Evolutionary conservation across 129 eudicot genomes (phyloP).

Genomic region (Tagetes erecta): DNA sequence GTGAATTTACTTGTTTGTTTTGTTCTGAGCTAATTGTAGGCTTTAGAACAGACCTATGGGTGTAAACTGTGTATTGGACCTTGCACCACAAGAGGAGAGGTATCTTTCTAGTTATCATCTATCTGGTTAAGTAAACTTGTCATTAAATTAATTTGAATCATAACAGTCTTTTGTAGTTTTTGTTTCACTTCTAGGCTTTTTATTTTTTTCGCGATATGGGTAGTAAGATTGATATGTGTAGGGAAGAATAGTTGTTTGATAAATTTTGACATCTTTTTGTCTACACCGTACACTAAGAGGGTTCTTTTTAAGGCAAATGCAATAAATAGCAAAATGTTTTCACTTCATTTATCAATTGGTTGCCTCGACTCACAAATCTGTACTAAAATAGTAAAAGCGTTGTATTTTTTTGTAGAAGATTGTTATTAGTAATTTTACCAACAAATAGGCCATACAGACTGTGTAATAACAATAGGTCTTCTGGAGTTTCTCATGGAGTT

Average conservation of each 20-base stretch:
- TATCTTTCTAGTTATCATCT: constrained; percentile 19
- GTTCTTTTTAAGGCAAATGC: neutral
- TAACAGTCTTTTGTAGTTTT: neutral
- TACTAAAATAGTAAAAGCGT: neutral
- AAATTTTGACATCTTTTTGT: neutral
- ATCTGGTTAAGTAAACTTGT: neutral
- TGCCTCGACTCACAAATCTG: neutral
- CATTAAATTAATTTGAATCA: neutral
- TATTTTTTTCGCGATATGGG: neutral
- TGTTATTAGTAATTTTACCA: neutral
- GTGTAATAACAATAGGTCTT: neutral
- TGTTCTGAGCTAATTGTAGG: constrained; percentile 42
- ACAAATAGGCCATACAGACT: neutral
- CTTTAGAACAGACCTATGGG: constrained; percentile 86
- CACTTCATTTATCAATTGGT: neutral
- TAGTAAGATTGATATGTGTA: constrained; percentile 1
- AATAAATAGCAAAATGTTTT: neutral
- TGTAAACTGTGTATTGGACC: constrained; percentile 94
- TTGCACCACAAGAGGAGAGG: constrained; percentile 97
- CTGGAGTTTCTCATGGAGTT: constrained; percentile 20
- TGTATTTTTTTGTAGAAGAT: neutral
- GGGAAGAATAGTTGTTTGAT: constrained; percentile 14
- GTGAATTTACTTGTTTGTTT: constrained; percentile 9
- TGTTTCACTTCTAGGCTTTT: neutral
- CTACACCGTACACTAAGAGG: neutral